Evolutionary conservation across 1,284 basidiomycete species (phyloP).

Genomic region (Agroathelia rolfsii): DNA sequence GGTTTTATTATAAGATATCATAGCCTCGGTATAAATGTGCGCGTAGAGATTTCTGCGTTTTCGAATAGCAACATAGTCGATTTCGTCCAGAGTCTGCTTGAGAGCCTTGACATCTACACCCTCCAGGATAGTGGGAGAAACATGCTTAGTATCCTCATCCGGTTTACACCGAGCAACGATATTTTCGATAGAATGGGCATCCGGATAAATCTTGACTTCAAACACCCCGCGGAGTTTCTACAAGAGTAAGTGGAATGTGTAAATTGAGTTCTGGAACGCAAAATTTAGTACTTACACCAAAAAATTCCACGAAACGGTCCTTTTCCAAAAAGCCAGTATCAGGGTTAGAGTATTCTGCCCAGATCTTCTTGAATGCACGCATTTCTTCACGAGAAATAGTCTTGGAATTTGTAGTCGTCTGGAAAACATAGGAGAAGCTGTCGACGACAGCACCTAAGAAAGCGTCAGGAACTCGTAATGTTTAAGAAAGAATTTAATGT

Average conservation of each 20-base stretch:
- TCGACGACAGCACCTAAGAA: conserved; percentile 82
- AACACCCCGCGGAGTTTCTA: conserved; percentile 76
- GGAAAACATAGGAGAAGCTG: conserved; percentile 95
- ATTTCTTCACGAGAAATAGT: conserved; percentile 85
- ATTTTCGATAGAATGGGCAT: conserved; percentile 50
- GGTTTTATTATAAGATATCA: conserved; percentile 58
- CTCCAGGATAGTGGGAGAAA: conserved; percentile 27
- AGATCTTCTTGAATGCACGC: conserved; percentile 89
- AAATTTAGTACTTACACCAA: conserved; percentile 47
- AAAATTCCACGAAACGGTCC: conserved; percentile 69
- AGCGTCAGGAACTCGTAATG: conserved; percentile 3
- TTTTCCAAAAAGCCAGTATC: conserved; percentile 75
- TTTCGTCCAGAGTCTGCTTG: conserved; percentile 42
- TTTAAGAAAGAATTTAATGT: conserved; percentile 6
- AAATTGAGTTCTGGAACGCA: conserved; percentile 6
- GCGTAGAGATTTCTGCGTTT: conserved; percentile 63
- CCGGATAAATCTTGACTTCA: conserved; percentile 77
- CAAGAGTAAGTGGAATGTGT: background rate
- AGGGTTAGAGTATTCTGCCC: conserved; percentile 78
- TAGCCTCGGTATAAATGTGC: conserved; percentile 79
- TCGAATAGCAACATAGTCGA: conserved; percentile 59
- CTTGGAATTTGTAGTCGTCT: conserved; percentile 69
- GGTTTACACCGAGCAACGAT: conserved; percentile 43
- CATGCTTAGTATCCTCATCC: conserved; percentile 19
- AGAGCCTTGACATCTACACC: conserved; percentile 63